These are phyloP conservation scores for Corylus americana DNA, from an alignment of 306 rosid genomes.

Conservation along the genomic window DNA sequence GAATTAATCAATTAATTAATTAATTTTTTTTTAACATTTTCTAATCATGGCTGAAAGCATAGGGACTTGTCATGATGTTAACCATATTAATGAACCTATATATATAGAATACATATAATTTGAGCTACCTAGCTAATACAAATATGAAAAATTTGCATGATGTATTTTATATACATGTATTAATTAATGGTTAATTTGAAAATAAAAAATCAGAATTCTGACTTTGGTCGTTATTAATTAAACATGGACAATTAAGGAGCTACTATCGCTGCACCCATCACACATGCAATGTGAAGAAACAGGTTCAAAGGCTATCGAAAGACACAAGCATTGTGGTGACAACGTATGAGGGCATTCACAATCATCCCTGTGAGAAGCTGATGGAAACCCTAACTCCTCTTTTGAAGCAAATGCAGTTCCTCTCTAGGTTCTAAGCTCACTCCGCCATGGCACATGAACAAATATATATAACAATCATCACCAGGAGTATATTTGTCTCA, in stretches of 20 bases:
- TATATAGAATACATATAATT: too few relatives aligned
- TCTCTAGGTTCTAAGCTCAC: conserved; percentile 49
- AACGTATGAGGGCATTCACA: conserved; percentile 86
- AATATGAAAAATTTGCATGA: too few relatives aligned
- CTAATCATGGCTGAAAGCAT: neutral
- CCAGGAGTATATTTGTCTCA: neutral
- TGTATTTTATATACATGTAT: neutral
- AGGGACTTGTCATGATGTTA: neutral
- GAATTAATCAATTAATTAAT: too few relatives aligned
- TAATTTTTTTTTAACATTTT: neutral
- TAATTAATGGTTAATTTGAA: neutral
- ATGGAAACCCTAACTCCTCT: conserved; percentile 97
- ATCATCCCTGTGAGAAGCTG: conserved; percentile 86
- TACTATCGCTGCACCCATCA: conserved; percentile 88
- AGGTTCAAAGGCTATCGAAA: conserved; percentile 83
- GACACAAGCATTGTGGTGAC: conserved; percentile 92
- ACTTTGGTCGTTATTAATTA: neutral
- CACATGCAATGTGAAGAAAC: conserved; percentile 95
- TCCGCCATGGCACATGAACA: neutral
- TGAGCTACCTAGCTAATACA: too few relatives aligned
- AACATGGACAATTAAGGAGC: conserved; percentile 49
- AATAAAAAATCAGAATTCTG: neutral
- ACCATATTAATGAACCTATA: neutral
- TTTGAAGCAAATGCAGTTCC: conserved; percentile 80
- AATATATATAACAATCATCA: neutral